phyloP scores from a whole-genome alignment of 2,329 filamentous ascomycete species.

The Leptographium wingfieldii region DNA sequence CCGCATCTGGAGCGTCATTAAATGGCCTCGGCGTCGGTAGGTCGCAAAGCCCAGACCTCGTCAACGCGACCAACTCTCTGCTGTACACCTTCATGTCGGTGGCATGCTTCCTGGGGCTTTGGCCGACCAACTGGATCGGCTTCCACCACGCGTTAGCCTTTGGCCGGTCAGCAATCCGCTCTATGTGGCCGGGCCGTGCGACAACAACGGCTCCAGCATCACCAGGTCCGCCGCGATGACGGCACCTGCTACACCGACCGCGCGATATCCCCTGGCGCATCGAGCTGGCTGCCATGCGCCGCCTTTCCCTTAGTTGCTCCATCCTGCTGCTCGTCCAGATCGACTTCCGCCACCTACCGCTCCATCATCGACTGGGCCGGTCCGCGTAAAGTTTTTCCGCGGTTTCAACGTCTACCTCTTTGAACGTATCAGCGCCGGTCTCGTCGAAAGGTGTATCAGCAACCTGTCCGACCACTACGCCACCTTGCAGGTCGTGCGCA shows the following conservation, averaged over 20 bases:
- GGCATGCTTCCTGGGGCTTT: slow-evolving; percentile 52
- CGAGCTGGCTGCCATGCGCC: slow-evolving; percentile 47
- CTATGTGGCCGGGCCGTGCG: slow-evolving; percentile 39
- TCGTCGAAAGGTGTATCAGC: slow-evolving; percentile 57
- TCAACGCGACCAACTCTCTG: slow-evolving; percentile 57
- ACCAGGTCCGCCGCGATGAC: slow-evolving; percentile 66
- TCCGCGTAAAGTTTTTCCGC: too few species aligned
- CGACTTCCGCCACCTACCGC: too few species aligned
- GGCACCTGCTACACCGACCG: slow-evolving; percentile 54
- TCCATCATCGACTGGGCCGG: too few species aligned
- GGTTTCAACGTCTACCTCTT: too few species aligned
- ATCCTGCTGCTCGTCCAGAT: slow-evolving; percentile 41
- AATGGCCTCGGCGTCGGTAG: slow-evolving; percentile 61
- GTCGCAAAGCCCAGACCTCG: slow-evolving; percentile 48
- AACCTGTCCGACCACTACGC: slow-evolving; percentile 29
- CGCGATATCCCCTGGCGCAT: slow-evolving; percentile 42
- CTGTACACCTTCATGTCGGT: slow-evolving; percentile 52
- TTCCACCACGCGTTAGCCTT: slow-evolving; percentile 57
- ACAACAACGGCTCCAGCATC: slow-evolving; percentile 55
- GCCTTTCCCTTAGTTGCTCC: slow-evolving; percentile 44
- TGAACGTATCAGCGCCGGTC: slow-evolving; percentile 39
- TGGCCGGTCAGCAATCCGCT: slow-evolving; percentile 55
- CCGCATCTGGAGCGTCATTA: slow-evolving; percentile 62
- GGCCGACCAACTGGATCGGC: slow-evolving; percentile 50
- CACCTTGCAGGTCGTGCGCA: background rate